phyloP scores from a whole-genome alignment of 2,329 filamentous ascomycete genomes.

The Karstenula rhodostoma region DNA sequence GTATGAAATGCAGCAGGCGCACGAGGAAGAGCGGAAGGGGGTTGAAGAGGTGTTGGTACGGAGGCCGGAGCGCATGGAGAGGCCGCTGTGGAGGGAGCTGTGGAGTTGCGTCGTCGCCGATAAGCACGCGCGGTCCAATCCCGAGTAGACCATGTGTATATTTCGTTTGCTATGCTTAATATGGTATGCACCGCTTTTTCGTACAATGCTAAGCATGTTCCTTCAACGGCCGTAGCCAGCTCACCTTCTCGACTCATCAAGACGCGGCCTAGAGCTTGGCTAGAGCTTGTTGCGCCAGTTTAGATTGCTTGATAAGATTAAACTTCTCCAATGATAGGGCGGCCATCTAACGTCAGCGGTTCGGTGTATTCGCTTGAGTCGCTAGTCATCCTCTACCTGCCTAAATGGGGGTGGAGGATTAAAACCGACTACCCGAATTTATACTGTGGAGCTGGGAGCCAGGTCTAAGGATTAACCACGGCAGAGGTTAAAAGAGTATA shows the following conservation, averaged over 20 bases:
- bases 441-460: background rate
- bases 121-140: conserved; percentile 13
- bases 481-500: background rate
- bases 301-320: background rate
- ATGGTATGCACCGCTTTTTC: too few species aligned
- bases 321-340: background rate
- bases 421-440: background rate
- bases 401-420: background rate
- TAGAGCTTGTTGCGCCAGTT: background rate
- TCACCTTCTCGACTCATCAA: background rate
- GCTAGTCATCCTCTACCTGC: background rate
- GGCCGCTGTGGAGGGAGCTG: conserved; percentile 27
- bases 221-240: background rate
- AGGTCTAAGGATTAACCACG: background rate
- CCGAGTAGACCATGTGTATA: background rate
- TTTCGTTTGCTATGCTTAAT: too few species aligned
- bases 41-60: conserved; percentile 23
- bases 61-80: conserved; percentile 24
- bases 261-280: background rate
- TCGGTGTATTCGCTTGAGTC: background rate
- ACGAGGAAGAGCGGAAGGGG: conserved; percentile 18
- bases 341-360: conserved; percentile 1
- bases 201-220: background rate
- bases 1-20: conserved; percentile 22
- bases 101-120: conserved; percentile 34